Conservation (phyloP, 345 rosid species). For the Diplotaxis tenuifolia region DNA sequence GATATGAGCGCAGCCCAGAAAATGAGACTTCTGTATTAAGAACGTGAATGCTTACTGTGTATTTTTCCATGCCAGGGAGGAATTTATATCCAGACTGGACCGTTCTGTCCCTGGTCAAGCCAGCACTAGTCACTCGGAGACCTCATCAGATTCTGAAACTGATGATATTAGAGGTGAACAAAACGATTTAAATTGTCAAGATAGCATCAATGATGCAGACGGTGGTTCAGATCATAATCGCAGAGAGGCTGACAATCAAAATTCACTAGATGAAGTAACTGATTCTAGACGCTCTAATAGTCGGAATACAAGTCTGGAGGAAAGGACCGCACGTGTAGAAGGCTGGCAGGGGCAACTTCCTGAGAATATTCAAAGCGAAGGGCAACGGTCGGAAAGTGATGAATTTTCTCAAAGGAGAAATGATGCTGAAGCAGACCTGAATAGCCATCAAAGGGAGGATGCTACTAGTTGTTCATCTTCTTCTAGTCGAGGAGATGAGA, state of each 20-base stretch:
- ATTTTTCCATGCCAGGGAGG: slow-evolving; percentile 55
- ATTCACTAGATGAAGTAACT: slow-evolving; percentile 39
- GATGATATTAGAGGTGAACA: slow-evolving; percentile 46
- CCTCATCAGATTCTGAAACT: slow-evolving; percentile 55
- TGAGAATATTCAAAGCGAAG: slow-evolving; percentile 42
- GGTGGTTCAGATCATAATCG: slow-evolving; percentile 41
- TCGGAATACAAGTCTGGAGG: slow-evolving; percentile 43
- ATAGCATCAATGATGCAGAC: slow-evolving; percentile 33
- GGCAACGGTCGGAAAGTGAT: slow-evolving; percentile 32
- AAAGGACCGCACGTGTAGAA: slow-evolving; percentile 42
- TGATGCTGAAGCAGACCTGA: slow-evolving; percentile 36
- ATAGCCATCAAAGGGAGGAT: slow-evolving; percentile 33
- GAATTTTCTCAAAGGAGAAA: slow-evolving; percentile 41
- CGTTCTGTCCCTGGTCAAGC: slow-evolving; percentile 50
- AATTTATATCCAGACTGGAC: slow-evolving; percentile 74
- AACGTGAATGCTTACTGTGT: slow-evolving; percentile 13
- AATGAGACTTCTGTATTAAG: neutral
- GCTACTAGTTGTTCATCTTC: slow-evolving; percentile 31
- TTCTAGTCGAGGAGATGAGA: slow-evolving; percentile 35
- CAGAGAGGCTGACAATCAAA: slow-evolving; percentile 39
- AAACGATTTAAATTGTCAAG: slow-evolving; percentile 38
- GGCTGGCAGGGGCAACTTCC: slow-evolving; percentile 47
- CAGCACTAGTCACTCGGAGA: slow-evolving; percentile 57
- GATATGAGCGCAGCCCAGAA: neutral
- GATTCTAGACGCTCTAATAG: slow-evolving; percentile 36